A percentile compares a stretch with the other conserved stretches of the same genome.
These are phyloP conservation scores for Citeromyces matritensis DNA, from an alignment of 805 yeast species.

Conservation along the genomic window DNA sequence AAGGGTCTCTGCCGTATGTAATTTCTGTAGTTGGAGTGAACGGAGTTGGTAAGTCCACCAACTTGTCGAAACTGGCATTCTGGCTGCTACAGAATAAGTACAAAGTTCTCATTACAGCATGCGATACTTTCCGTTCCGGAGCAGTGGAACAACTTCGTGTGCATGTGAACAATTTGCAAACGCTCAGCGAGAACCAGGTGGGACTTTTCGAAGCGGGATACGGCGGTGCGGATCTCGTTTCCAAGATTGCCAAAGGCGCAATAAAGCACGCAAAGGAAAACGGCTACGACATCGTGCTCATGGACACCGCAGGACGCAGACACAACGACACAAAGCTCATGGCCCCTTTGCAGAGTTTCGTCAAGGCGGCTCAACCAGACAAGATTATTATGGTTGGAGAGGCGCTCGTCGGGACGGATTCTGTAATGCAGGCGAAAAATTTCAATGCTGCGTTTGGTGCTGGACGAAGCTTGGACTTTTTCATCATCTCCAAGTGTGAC, in stretches of 20 bases:
- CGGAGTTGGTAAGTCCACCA: slow-evolving; percentile 96
- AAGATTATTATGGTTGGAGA: slow-evolving; percentile 98
- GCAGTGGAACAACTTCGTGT: slow-evolving; percentile 97
- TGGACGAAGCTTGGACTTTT: slow-evolving; percentile 68
- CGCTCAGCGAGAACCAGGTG: slow-evolving; percentile 39
- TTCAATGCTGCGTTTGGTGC: slow-evolving; percentile 90
- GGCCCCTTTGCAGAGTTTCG: slow-evolving; percentile 93
- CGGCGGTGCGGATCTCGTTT: slow-evolving; percentile 91
- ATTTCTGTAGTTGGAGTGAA: slow-evolving; percentile 95
- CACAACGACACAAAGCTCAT: slow-evolving; percentile 88
- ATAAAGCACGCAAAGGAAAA: slow-evolving; percentile 62
- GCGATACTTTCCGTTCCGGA: slow-evolving; percentile 96
- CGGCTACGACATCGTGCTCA: slow-evolving; percentile 69
- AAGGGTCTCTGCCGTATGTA: slow-evolving; percentile 58
- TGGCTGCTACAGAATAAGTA: slow-evolving; percentile 89
- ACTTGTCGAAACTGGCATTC: slow-evolving; percentile 83
- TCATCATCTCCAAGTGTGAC: slow-evolving; percentile 87
- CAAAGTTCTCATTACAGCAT: slow-evolving; percentile 82
- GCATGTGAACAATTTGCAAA: slow-evolving; percentile 74
- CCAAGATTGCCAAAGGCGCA: slow-evolving; percentile 85
- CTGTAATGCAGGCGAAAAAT: slow-evolving; percentile 88
- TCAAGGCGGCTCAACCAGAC: slow-evolving; percentile 90
- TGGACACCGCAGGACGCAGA: slow-evolving; percentile 96
- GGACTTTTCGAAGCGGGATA: slow-evolving; percentile 91
- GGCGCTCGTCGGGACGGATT: slow-evolving; percentile 94